phyloP scores from a whole-genome alignment of 208 protist species.

The Leishmania gerbilli region DNA sequence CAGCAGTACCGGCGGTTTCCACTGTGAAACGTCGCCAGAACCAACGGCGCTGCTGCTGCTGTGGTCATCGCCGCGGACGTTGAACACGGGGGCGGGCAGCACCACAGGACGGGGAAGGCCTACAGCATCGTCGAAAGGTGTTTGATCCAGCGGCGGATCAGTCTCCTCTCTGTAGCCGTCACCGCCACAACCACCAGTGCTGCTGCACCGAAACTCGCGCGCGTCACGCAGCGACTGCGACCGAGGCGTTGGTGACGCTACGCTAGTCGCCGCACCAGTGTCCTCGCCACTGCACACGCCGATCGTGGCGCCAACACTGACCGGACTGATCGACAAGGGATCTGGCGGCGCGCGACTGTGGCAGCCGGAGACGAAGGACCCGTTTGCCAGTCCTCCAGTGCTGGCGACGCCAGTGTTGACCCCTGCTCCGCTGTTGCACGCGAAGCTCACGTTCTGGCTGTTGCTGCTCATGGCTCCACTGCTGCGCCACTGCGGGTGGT shows the following conservation, averaged over 20 bases:
- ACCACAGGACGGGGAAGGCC: not conserved
- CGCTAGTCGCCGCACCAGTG: not conserved
- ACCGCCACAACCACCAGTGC: not conserved
- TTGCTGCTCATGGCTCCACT: slow-evolving; percentile 1
- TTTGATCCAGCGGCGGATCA: not conserved
- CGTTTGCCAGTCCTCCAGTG: not conserved
- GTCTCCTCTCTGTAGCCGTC: not conserved
- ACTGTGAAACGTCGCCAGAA: slow-evolving; percentile 11
- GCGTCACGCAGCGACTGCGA: not conserved
- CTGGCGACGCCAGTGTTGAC: not conserved
- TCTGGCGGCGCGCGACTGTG: not conserved
- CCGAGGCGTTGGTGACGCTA: not conserved
- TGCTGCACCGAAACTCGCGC: not conserved
- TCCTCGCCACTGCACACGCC: not conserved
- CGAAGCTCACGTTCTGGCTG: slow-evolving; percentile 27
- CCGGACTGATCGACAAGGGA: not conserved
- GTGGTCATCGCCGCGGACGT: not conserved
- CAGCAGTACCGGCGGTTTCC: slow-evolving; percentile 32
- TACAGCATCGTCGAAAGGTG: not conserved
- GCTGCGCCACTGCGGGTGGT: slow-evolving; percentile 7
- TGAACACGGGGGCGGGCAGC: not conserved
- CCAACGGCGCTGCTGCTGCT: not conserved
- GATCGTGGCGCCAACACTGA: not conserved
- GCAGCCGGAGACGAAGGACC: not conserved
- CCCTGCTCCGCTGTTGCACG: not conserved